Evolutionary conservation across 1,284 basidiomycete genomes (phyloP).

Genomic region (Leccinum colubrinum): DNA sequence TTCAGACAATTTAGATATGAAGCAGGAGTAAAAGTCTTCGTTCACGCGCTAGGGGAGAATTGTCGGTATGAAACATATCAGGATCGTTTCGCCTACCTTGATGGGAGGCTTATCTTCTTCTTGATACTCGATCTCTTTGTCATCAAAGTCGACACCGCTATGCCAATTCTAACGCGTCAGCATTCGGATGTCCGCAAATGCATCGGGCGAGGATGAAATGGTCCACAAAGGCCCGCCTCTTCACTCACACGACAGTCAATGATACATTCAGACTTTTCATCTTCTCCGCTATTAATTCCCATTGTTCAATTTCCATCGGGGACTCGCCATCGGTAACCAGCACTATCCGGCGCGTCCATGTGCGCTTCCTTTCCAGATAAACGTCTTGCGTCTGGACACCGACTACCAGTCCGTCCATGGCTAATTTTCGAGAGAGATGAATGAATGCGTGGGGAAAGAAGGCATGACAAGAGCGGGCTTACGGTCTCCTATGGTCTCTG

Average conservation of each 20-base stretch:
- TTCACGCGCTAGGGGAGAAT: slow-evolving; percentile 56
- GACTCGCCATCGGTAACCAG: slow-evolving; percentile 81
- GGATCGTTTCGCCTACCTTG: slow-evolving; percentile 50
- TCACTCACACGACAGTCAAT: slow-evolving; percentile 65
- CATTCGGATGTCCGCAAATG: neutral
- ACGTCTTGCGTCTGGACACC: slow-evolving; percentile 74
- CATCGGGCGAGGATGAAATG: neutral
- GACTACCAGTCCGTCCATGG: slow-evolving; percentile 86
- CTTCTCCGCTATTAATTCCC: slow-evolving; percentile 70
- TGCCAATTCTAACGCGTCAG: slow-evolving; percentile 4
- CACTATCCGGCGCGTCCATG: slow-evolving; percentile 81
- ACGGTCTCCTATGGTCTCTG: slow-evolving; percentile 68
- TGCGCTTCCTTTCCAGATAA: slow-evolving; percentile 61
- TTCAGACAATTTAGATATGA: slow-evolving; percentile 43
- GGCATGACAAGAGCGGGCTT: slow-evolving; percentile 30
- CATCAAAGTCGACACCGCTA: slow-evolving; percentile 86
- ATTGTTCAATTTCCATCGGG: slow-evolving; percentile 68
- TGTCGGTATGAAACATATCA: slow-evolving; percentile 4
- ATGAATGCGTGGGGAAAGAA: neutral
- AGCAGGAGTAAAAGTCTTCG: slow-evolving; percentile 70
- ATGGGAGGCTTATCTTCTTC: slow-evolving; percentile 68
- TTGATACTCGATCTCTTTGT: slow-evolving; percentile 59
- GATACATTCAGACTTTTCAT: slow-evolving; percentile 59
- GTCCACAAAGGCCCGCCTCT: neutral
- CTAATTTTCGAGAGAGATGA: slow-evolving; percentile 39